phyloP scores from a whole-genome alignment of 805 yeast species.

The Pichia gijzeniarum region DNA sequence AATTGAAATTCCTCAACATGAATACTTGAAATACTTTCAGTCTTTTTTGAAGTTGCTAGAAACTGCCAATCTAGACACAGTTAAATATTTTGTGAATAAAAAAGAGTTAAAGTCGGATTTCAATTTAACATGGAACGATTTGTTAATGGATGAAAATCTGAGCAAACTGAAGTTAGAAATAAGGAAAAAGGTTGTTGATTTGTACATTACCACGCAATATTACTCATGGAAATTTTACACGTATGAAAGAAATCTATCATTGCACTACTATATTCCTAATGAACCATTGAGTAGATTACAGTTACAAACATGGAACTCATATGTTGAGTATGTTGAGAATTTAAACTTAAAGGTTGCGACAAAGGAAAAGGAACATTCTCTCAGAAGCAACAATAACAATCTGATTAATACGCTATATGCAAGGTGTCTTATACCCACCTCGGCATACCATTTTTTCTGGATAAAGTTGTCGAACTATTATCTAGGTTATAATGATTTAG shows the following conservation, averaged over 20 bases:
- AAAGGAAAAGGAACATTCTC: slow-evolving; percentile 17
- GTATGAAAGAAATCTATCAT: slow-evolving; percentile 39
- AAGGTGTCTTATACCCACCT: slow-evolving; percentile 41
- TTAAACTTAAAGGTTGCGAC: slow-evolving; percentile 18
- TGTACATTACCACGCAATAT: slow-evolving; percentile 50
- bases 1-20: slow-evolving; percentile 51
- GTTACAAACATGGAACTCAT: slow-evolving; percentile 51
- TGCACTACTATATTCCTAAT: slow-evolving; percentile 35
- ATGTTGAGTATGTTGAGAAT: slow-evolving; percentile 47
- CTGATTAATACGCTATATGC: slow-evolving; percentile 36
- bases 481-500: slow-evolving; percentile 26
- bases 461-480: slow-evolving; percentile 41
- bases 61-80: slow-evolving; percentile 23
- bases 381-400: slow-evolving; percentile 19
- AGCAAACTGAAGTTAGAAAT: slow-evolving; percentile 31
- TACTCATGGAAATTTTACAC: slow-evolving; percentile 42
- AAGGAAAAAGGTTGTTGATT: slow-evolving; percentile 44
- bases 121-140: slow-evolving; percentile 21
- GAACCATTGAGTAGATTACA: slow-evolving; percentile 34
- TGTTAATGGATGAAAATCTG: slow-evolving; percentile 15
- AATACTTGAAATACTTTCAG: slow-evolving; percentile 42
- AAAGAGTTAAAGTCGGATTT: slow-evolving; percentile 19
- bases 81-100: slow-evolving; percentile 21
- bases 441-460: slow-evolving; percentile 44
- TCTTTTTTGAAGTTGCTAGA: slow-evolving; percentile 33